Percentiles rank a stretch among this genome's conserved stretches.
Conservation (phyloP, 371 early-diverging fungal species). For the Mucor saturninus region DNA sequence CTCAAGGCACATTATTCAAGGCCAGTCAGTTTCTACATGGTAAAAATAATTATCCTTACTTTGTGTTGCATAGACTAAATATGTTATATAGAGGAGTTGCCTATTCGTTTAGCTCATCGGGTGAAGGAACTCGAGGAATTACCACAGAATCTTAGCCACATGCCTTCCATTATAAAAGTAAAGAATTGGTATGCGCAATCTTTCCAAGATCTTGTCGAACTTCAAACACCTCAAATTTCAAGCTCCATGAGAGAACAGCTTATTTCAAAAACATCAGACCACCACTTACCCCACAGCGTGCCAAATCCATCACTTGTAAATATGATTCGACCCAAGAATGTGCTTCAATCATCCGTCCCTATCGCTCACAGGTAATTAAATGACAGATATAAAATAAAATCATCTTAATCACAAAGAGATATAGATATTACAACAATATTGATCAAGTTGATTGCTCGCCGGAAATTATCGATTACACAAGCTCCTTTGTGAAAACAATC, state of each 20-base stretch:
- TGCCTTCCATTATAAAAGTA: conserved; percentile 89
- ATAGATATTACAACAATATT: conserved; percentile 65
- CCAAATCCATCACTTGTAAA: conserved; percentile 63
- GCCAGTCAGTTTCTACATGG: conserved; percentile 90
- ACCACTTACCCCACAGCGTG: conserved; percentile 55
- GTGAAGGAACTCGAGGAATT: conserved; percentile 94
- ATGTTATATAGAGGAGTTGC: conserved; percentile 76
- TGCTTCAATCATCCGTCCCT: conserved; percentile 31
- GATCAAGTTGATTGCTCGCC: conserved; percentile 68
- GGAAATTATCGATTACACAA: conserved; percentile 80
- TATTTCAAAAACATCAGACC: conserved; percentile 19
- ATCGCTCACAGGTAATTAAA: conserved; percentile 41
- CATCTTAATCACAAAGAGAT: not conserved
- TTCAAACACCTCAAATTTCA: conserved; percentile 69
- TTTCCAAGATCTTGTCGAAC: conserved; percentile 76
- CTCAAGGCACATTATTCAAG: conserved; percentile 82
- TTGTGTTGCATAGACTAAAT: not conserved
- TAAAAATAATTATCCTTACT: conserved; percentile 19
- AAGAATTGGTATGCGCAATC: conserved; percentile 96
- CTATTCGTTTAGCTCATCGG: conserved; percentile 93
- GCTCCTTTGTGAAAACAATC: conserved; percentile 82
- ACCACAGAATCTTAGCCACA: conserved; percentile 84
- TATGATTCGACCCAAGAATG: conserved; percentile 17
- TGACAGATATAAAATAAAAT: not conserved
- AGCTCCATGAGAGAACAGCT: conserved; percentile 36